These are phyloP conservation scores for Saccharata proteae DNA, from an alignment of 2,329 filamentous ascomycete genomes.

Conservation along the genomic window DNA sequence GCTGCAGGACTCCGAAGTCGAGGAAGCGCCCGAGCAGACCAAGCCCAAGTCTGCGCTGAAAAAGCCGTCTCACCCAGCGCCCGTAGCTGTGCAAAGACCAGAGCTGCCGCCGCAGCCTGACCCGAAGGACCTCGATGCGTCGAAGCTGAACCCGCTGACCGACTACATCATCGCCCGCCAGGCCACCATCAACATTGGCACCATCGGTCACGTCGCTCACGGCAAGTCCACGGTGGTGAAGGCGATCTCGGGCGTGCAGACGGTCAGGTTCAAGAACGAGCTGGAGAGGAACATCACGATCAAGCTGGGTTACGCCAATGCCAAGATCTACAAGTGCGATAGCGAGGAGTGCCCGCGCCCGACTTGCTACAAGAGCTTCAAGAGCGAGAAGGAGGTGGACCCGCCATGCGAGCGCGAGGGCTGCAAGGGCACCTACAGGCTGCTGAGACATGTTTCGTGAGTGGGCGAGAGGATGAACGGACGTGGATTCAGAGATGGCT, in stretches of 20 bases:
- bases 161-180: constrained; percentile 96
- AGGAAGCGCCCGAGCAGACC: constrained; percentile 51
- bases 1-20: constrained; percentile 54
- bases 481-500: constrained; percentile 1
- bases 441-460: constrained; percentile 87
- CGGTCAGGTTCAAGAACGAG: constrained; percentile 99
- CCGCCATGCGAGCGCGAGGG: constrained; percentile 91
- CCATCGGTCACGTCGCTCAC: constrained; percentile 97
- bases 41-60: constrained; percentile 71
- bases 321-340: constrained; percentile 99
- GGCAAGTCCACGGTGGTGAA: constrained; percentile 98
- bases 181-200: constrained; percentile 98
- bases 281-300: constrained; percentile 98
- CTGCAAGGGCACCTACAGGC: constrained; percentile 73
- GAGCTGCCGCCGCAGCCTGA: constrained; percentile 83
- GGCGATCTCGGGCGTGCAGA: constrained; percentile 97
- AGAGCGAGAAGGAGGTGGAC: constrained; percentile 98
- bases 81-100: constrained; percentile 48
- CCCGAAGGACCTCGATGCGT: constrained; percentile 75
- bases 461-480: constrained; percentile 25
- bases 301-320: constrained; percentile 98
- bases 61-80: constrained; percentile 48
- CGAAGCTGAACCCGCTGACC: constrained; percentile 68
- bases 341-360: constrained; percentile 82
- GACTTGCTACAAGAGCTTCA: constrained; percentile 92